Conservation (phyloP, 805 yeast genomes). For the Lipomyces yamadae region DNA sequence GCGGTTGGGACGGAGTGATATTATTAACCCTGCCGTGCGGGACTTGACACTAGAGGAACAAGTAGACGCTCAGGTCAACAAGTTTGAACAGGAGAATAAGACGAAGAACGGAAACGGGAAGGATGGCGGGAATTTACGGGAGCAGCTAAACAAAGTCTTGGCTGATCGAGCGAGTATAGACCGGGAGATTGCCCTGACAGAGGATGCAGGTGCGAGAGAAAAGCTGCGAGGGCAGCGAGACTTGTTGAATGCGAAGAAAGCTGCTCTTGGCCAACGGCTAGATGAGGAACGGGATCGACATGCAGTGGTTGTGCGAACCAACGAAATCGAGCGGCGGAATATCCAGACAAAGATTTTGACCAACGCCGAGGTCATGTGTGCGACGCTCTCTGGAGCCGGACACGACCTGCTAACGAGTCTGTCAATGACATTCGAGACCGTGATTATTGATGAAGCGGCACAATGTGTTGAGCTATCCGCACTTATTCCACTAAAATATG, state of each 20-base stretch:
- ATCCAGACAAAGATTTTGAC: conserved; percentile 72
- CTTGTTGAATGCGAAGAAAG: conserved; percentile 62
- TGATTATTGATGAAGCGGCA: conserved; percentile 95
- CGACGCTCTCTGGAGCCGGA: conserved; percentile 93
- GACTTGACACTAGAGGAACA: conserved; percentile 85
- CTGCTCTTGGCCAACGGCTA: conserved; percentile 69
- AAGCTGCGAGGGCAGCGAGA: conserved; percentile 54
- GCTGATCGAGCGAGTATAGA: conserved; percentile 63
- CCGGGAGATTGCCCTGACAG: conserved; percentile 46
- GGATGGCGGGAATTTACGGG: conserved; percentile 51
- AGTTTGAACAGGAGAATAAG: conserved; percentile 36
- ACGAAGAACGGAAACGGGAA: conserved; percentile 43
- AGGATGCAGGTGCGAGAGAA: conserved; percentile 38
- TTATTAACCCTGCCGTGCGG: conserved; percentile 77
- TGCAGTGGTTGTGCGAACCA: conserved; percentile 68
- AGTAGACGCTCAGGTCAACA: conserved; percentile 63
- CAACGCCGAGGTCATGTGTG: conserved; percentile 82
- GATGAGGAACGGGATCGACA: conserved; percentile 80
- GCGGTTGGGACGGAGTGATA: conserved; percentile 88
- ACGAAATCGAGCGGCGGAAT: conserved; percentile 77
- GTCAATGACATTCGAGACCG: conserved; percentile 82
- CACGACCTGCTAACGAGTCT: conserved; percentile 80
- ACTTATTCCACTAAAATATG: conserved; percentile 88
- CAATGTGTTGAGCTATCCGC: conserved; percentile 94
- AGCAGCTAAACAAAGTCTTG: conserved; percentile 57